Conservation (phyloP, 1,284 basidiomycete genomes). For the Kalmanozyma brasiliensis region DNA sequence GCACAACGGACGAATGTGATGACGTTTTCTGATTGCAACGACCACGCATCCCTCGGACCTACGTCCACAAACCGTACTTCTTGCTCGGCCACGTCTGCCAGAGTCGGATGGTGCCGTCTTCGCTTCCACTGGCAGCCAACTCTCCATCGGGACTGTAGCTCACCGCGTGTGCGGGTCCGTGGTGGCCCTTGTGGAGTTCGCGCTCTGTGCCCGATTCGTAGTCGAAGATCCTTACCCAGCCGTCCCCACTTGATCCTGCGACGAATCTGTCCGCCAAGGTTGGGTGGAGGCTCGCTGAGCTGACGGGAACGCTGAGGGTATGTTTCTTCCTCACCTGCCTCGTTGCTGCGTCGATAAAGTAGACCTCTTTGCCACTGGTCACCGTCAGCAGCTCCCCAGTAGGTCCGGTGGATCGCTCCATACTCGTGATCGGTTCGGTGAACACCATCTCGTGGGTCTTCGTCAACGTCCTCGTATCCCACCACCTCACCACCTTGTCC, state of each 20-base stretch:
- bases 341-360: slow-evolving; percentile 73
- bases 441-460: slow-evolving; percentile 80
- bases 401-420: slow-evolving; percentile 80
- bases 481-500: slow-evolving; percentile 91
- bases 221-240: slow-evolving; percentile 95
- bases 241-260: slow-evolving; percentile 87
- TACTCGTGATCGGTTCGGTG: slow-evolving; percentile 84
- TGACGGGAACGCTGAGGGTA: slow-evolving; percentile 72
- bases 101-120: slow-evolving; percentile 84
- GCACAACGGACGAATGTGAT: too few species aligned
- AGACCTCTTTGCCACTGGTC: slow-evolving; percentile 89
- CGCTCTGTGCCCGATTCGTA: slow-evolving; percentile 84
- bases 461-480: slow-evolving; percentile 85
- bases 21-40: too few species aligned
- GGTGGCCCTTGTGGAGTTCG: slow-evolving; percentile 95
- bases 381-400: slow-evolving; percentile 87
- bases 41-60: neutral
- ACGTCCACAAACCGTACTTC: slow-evolving; percentile 85
- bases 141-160: slow-evolving; percentile 98
- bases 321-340: slow-evolving; percentile 48
- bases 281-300: slow-evolving; percentile 92
- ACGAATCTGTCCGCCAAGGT: slow-evolving; percentile 87
- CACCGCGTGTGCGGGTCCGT: slow-evolving; percentile 94
- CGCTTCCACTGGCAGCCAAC: slow-evolving; percentile 94
- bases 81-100: slow-evolving; percentile 97